These are phyloP conservation scores for Clonostachys chloroleuca DNA, from an alignment of 2,329 filamentous ascomycete species.

Conservation along the genomic window DNA sequence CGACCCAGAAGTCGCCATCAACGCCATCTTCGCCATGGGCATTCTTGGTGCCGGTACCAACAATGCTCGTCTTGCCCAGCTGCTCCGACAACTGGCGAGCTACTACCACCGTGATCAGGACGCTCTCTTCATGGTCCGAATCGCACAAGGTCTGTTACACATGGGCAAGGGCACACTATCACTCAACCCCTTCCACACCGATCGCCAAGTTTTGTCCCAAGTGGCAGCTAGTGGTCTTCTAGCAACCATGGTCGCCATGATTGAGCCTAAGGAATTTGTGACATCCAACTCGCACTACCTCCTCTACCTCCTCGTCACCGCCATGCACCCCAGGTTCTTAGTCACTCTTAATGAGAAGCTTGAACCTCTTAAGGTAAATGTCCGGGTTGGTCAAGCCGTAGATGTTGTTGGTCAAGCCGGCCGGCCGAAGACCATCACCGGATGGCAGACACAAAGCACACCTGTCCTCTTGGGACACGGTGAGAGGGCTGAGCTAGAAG, in stretches of 20 bases:
- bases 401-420: slow-evolving; percentile 97
- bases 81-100: slow-evolving; percentile 89
- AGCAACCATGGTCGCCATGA: slow-evolving; percentile 86
- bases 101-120: slow-evolving; percentile 98
- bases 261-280: slow-evolving; percentile 87
- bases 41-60: slow-evolving; percentile 95
- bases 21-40: slow-evolving; percentile 99
- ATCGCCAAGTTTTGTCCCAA: slow-evolving; percentile 89
- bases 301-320: slow-evolving; percentile 93
- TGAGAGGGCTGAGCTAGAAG: slow-evolving; percentile 92
- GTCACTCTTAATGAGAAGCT: slow-evolving; percentile 94
- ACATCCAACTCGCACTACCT: slow-evolving; percentile 75
- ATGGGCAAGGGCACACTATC: slow-evolving; percentile 99
- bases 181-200: slow-evolving; percentile 98
- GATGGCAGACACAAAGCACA: slow-evolving; percentile 99
- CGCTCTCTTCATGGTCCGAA: slow-evolving; percentile 97
- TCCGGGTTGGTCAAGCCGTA: slow-evolving; percentile 94
- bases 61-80: slow-evolving; percentile 92
- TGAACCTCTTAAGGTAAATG: slow-evolving; percentile 90
- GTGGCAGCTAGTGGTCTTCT: slow-evolving; percentile 88
- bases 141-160: slow-evolving; percentile 93
- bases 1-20: slow-evolving; percentile 96
- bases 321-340: slow-evolving; percentile 95
- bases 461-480: slow-evolving; percentile 92
- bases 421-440: slow-evolving; percentile 96